Percentiles rank a stretch among this genome's conserved stretches.
phyloP scores from a whole-genome alignment of 257 asterid genomes.

The Nicotiana sylvestris region DNA sequence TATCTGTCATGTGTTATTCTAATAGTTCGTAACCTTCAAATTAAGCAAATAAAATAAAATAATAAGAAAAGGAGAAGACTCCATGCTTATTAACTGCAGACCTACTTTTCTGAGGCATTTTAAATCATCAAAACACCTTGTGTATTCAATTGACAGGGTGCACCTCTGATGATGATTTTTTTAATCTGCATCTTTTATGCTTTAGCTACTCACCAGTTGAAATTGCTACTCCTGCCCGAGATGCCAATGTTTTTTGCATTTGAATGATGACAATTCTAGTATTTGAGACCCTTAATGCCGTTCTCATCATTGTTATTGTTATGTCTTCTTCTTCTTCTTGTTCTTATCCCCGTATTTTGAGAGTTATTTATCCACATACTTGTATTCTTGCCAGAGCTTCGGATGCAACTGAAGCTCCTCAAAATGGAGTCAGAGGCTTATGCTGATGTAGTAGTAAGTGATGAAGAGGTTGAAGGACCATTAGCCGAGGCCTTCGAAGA shows the following conservation, averaged over 20 bases:
- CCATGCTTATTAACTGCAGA: too few species aligned
- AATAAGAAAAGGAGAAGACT: too few species aligned
- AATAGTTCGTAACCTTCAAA: too few species aligned
- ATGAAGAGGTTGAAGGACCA: constrained; percentile 35
- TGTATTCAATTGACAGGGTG: too few species aligned
- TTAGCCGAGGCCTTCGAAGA: constrained; percentile 31
- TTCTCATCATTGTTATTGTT: background rate
- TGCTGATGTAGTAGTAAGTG: constrained; percentile 30
- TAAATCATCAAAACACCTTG: too few species aligned
- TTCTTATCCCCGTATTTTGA: background rate
- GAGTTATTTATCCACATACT: background rate
- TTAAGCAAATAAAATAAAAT: too few species aligned
- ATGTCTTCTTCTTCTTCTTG: background rate
- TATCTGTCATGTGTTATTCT: too few species aligned
- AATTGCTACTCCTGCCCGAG: too few species aligned
- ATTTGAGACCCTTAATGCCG: background rate
- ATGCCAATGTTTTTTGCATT: background rate
- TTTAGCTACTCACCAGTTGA: too few species aligned
- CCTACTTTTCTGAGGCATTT: too few species aligned
- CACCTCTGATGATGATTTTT: too few species aligned
- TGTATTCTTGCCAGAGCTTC: constrained; percentile 38
- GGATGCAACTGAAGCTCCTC: constrained; percentile 79
- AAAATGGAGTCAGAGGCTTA: constrained; percentile 63
- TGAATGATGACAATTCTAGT: background rate
- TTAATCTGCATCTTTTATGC: too few species aligned